Conservation (phyloP, 805 yeast species). For the Myxozyma vanderwaltii region DNA sequence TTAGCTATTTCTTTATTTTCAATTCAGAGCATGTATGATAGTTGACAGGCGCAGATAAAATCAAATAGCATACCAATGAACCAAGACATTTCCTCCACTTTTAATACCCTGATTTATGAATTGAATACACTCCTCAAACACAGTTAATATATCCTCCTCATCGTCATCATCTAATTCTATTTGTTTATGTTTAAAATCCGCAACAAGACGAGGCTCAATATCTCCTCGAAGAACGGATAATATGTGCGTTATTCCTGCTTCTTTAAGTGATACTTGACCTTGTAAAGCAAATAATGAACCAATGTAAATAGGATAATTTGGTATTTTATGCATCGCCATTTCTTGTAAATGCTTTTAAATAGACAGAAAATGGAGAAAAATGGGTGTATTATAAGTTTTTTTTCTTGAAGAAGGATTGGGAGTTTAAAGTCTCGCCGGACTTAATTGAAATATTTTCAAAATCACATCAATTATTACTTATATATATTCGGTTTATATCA, state of each 20-base stretch:
- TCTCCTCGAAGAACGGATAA: conserved; percentile 69
- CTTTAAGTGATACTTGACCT: conserved; percentile 53
- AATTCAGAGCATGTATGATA: too few species aligned
- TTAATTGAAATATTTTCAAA: too few species aligned
- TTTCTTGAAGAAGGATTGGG: too few species aligned
- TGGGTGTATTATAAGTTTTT: too few species aligned
- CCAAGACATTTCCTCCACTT: conserved; percentile 42
- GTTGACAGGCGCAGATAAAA: conserved; percentile 42
- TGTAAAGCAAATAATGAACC: conserved; percentile 72
- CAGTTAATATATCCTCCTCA: conserved; percentile 62
- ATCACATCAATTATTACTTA: too few species aligned
- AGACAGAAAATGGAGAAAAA: too few species aligned
- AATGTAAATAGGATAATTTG: conserved; percentile 71
- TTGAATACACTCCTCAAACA: conserved; percentile 59
- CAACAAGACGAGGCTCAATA: conserved; percentile 55
- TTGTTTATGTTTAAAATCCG: conserved; percentile 50
- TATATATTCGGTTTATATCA: too few species aligned
- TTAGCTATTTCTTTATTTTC: too few species aligned
- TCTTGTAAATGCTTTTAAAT: too few species aligned
- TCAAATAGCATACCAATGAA: conserved; percentile 45
- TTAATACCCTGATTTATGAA: conserved; percentile 63
- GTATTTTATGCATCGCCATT: conserved; percentile 56
- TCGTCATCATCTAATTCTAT: conserved; percentile 75
- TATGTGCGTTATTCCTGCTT: conserved; percentile 66
- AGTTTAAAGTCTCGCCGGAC: too few species aligned